Evolutionary conservation across 305 asterid species (phyloP).

Genomic region (Solanum hybrid): DNA sequence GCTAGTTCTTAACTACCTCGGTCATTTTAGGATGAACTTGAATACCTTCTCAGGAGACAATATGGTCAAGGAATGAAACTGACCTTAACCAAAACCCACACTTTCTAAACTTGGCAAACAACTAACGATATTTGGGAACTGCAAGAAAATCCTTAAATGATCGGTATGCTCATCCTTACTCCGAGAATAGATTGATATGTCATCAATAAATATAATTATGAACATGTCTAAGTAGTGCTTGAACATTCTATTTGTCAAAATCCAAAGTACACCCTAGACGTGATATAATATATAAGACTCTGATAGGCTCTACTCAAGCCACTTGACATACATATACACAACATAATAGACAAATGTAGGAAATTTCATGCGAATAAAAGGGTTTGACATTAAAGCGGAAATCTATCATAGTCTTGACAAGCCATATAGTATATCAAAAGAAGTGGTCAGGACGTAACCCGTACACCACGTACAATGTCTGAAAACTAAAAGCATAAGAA

Average conservation of each 20-base stretch:
- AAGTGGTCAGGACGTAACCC: background rate
- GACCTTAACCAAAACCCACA: background rate
- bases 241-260: background rate
- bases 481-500: too few species aligned
- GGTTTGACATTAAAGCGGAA: background rate
- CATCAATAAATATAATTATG: too few species aligned
- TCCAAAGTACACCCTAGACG: background rate
- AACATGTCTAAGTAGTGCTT: background rate
- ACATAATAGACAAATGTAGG: background rate
- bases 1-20: background rate
- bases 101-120: background rate
- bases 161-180: background rate
- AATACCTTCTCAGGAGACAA: background rate
- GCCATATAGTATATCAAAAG: background rate
- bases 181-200: background rate
- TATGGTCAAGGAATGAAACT: background rate
- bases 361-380: background rate
- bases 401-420: background rate
- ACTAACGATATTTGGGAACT: background rate
- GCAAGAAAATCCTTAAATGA: background rate
- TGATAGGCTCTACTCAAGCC: background rate
- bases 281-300: background rate
- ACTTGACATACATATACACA: background rate
- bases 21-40: background rate
- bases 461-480: background rate